Base-by-base conservation (phyloP, 2,329 filamentous ascomycete species). In the Fusarium tuaranense region DNA sequence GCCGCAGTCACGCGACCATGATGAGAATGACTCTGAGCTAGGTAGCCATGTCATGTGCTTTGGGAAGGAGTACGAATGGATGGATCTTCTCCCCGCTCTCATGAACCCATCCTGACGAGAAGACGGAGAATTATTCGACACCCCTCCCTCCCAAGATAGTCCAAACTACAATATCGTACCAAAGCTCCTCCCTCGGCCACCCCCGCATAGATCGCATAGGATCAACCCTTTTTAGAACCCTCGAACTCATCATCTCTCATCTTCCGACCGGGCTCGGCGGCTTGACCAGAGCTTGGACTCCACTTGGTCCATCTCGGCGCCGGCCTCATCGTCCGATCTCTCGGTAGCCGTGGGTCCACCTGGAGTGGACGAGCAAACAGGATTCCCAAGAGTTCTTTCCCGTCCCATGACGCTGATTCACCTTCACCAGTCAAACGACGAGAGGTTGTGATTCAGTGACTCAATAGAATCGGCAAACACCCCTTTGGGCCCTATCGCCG, bases 301-400 rank as follows among this genome's bases (percentile, higher is more conserved):
- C 67, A 74, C 73, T 38, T 59, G 65, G 63, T 65, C 76, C 74
- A 76, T 75, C 69, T 67, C 74, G 74, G 76, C 74, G 73, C 76
- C 76, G 69, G 68, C 65, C 65, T 76, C 72, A 79, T 79, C 77
- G 64, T 78, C 76, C 76, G 76, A 78, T 77, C 68, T 67, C 70
- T 76, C 73, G 73, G 74, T 69, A 67, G 63, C 69, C 76, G 76
- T 78, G 76, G 76, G 76, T 77, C 76, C 76, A 78, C 76, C 70
- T 73, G 65, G 67, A 57, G 63, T 69, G 69, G 65, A 74, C 55
- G 73, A 68, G 69, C 71, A 74, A 76, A 70, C 75, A 73, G 73
- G 70, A 71, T 70, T 71, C 67, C 48, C 48, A 53, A 66, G 73
- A 55, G 53, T 69, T 64, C 67, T 71, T 57, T 51, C 16, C 48